Evolutionary conservation across 805 yeast genomes (phyloP).

Genomic region (Geotrichum ghanense): DNA sequence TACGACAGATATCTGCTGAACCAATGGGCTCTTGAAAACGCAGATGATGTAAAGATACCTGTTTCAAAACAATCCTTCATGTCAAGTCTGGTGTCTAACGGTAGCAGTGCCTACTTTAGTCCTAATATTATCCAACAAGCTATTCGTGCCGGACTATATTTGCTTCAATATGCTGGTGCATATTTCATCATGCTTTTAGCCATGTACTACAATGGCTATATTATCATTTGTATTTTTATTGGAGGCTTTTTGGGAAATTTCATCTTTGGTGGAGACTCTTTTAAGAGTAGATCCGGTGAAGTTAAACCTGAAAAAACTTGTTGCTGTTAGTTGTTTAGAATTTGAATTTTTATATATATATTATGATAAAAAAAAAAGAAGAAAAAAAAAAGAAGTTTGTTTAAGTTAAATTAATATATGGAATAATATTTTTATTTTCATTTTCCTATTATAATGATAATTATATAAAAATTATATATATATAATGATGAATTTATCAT

Average conservation of each 20-base stretch:
- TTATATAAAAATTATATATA: too few relatives aligned
- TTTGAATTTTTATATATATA: too few relatives aligned
- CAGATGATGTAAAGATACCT: neutral
- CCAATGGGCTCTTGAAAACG: conserved; percentile 15
- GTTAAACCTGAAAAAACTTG: conserved; percentile 1
- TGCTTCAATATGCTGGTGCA: conserved; percentile 51
- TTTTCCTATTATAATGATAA: too few relatives aligned
- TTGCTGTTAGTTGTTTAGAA: neutral
- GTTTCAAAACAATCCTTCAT: conserved; percentile 2
- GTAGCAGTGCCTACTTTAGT: conserved; percentile 6
- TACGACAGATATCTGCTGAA: conserved; percentile 21
- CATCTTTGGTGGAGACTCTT: conserved; percentile 36
- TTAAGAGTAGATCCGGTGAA: conserved; percentile 8
- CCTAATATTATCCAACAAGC: conserved; percentile 42
- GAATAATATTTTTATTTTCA: too few relatives aligned
- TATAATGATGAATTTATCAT: too few relatives aligned
- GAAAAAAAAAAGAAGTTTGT: too few relatives aligned
- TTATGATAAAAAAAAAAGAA: too few relatives aligned
- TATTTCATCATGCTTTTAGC: conserved; percentile 60
- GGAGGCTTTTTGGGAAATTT: conserved; percentile 52
- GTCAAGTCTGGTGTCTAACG: conserved; percentile 8
- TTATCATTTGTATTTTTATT: conserved; percentile 48
- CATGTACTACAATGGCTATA: conserved; percentile 66
- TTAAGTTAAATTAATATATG: too few relatives aligned
- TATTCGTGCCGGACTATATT: conserved; percentile 37